These are phyloP conservation scores for Graphilbum fragrans DNA, from an alignment of 2,329 filamentous ascomycete genomes.

Conservation along the genomic window DNA sequence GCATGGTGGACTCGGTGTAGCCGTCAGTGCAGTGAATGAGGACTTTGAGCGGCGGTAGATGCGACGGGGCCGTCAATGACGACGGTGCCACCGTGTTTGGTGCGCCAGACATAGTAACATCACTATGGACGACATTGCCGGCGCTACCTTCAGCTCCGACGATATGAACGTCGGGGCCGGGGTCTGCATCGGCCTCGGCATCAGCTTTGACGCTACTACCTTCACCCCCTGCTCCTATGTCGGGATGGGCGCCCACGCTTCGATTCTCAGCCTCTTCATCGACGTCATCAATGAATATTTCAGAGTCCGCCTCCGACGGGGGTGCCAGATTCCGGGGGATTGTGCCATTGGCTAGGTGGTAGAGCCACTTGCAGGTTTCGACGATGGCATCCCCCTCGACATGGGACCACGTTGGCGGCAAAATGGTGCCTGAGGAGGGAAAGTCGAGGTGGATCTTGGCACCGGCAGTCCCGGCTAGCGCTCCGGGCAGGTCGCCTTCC, in stretches of 20 bases:
- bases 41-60: conserved; percentile 47
- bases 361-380: conserved; percentile 83
- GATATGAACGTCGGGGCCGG: no score
- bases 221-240: conserved; percentile 46
- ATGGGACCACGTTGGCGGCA: conserved; percentile 73
- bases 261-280: no score
- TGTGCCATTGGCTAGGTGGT: conserved; percentile 63
- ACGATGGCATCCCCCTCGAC: conserved; percentile 74
- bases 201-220: conserved; percentile 27
- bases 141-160: no score
- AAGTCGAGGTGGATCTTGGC: conserved; percentile 54
- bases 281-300: conserved; percentile 11
- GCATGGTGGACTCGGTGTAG: conserved; percentile 86
- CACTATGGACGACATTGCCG: no score
- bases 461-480: no score
- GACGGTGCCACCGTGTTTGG: neutral
- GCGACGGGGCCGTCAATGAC: conserved; percentile 2
- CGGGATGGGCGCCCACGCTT: no score
- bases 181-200: no score
- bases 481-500: conserved; percentile 33
- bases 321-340: conserved; percentile 18
- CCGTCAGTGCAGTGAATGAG: conserved; percentile 91
- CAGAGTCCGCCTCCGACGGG: conserved; percentile 15
- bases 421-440: conserved; percentile 85
- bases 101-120: conserved; percentile 2